These are phyloP conservation scores for Ophiostoma ulmi DNA, from an alignment of 2,329 filamentous ascomycete genomes.

Conservation along the genomic window DNA sequence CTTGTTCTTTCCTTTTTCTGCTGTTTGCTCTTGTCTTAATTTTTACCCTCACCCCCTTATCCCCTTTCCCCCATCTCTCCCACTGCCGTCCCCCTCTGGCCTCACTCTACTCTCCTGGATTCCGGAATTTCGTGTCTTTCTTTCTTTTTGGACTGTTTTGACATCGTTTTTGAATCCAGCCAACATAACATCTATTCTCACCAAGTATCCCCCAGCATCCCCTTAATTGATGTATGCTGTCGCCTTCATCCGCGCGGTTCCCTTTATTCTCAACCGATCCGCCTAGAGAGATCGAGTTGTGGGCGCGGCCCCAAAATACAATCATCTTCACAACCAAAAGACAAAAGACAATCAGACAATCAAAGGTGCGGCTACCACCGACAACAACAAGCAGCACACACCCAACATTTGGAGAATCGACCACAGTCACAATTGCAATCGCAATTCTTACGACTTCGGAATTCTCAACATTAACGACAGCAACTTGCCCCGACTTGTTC, in stretches of 20 bases:
- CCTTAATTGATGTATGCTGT: slow-evolving; percentile 26
- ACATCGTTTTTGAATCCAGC: not conserved
- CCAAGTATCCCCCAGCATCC: slow-evolving; percentile 12
- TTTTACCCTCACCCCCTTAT: slow-evolving; percentile 16
- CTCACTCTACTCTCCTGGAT: slow-evolving; percentile 7
- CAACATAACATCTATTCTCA: not conserved
- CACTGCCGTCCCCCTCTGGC: not conserved
- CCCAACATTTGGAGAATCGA: not conserved
- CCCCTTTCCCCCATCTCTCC: slow-evolving; percentile 11
- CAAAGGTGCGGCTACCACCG: slow-evolving; percentile 20
- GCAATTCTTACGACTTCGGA: not conserved
- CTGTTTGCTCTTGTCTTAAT: slow-evolving; percentile 18
- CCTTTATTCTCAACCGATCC: slow-evolving; percentile 26
- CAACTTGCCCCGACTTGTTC: not conserved
- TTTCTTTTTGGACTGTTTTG: not conserved
- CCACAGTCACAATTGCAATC: not conserved
- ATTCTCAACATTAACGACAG: not conserved
- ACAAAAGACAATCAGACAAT: slow-evolving; percentile 14
- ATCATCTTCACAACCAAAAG: slow-evolving; percentile 6
- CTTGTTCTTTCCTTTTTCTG: slow-evolving; percentile 14
- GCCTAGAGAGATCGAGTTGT: slow-evolving; percentile 26
- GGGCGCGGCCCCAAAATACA: slow-evolving; percentile 25
- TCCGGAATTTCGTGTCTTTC: slow-evolving; percentile 1
- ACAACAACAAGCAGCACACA: not conserved
- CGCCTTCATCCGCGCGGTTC: slow-evolving; percentile 25